Conservation (phyloP, 306 rosid genomes). For the Morella rubra region DNA sequence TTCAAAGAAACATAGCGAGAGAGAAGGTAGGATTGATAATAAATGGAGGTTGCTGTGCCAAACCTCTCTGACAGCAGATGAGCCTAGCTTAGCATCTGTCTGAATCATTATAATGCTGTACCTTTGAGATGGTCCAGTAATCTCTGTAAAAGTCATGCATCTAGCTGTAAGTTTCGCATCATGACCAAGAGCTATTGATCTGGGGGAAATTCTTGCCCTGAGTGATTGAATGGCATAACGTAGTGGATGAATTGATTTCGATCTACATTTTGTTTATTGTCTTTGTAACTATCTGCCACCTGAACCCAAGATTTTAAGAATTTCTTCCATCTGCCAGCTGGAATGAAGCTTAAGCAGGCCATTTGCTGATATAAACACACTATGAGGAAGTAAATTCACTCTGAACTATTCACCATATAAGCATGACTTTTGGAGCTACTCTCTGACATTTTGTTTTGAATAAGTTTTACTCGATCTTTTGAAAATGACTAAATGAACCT, state of each 20-base stretch:
- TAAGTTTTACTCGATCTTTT: not conserved
- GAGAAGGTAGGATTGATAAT: not conserved
- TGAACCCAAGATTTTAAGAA: not conserved
- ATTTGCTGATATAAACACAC: not conserved
- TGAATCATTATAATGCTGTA: not conserved
- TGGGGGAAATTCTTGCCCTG: not conserved
- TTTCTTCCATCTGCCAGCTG: not conserved
- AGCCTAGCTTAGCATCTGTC: not conserved
- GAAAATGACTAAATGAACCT: not conserved
- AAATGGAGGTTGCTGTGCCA: not conserved
- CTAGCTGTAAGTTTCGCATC: not conserved
- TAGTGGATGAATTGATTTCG: slow-evolving; percentile 5
- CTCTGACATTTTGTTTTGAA: not conserved
- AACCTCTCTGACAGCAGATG: not conserved
- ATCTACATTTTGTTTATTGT: not conserved
- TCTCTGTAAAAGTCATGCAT: not conserved
- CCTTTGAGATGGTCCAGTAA: not conserved
- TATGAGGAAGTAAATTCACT: not conserved
- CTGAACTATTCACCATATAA: not conserved
- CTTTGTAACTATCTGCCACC: not conserved
- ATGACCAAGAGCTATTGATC: no score
- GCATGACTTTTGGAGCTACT: not conserved
- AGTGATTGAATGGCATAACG: not conserved
- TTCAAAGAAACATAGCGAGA: no score
- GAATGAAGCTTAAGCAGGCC: not conserved